phyloP scores from a whole-genome alignment of 805 yeast genomes.

The Kurtzmaniella cleridarum region DNA sequence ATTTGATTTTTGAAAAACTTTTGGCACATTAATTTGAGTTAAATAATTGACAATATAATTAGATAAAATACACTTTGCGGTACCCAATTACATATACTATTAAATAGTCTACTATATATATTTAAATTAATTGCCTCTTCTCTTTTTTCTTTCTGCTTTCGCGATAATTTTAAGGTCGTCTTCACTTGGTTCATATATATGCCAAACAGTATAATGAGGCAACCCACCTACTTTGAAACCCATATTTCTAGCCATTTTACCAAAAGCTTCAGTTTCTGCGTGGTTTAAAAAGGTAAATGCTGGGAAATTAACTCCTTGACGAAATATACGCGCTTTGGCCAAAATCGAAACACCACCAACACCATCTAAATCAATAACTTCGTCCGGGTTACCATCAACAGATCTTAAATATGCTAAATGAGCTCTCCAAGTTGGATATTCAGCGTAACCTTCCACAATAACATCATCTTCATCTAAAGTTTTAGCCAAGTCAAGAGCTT shows the following conservation, averaged over 20 bases:
- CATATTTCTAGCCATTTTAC: slow-evolving; percentile 72
- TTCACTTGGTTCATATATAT: slow-evolving; percentile 83
- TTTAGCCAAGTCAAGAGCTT: slow-evolving; percentile 63
- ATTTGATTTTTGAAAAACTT: too few species aligned
- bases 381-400: slow-evolving; percentile 52
- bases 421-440: slow-evolving; percentile 80
- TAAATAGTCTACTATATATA: not conserved
- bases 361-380: slow-evolving; percentile 72
- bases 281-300: slow-evolving; percentile 80
- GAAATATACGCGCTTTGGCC: slow-evolving; percentile 67
- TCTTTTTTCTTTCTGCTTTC: slow-evolving; percentile 58
- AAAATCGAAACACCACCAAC: slow-evolving; percentile 83
- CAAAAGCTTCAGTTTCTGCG: slow-evolving; percentile 86
- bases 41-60: too few species aligned
- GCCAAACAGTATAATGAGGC: slow-evolving; percentile 90
- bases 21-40: too few species aligned
- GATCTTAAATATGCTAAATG: slow-evolving; percentile 73
- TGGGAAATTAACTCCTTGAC: slow-evolving; percentile 79
- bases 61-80: too few species aligned
- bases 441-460: slow-evolving; percentile 84
- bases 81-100: slow-evolving; percentile 3
- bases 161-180: slow-evolving; percentile 73
- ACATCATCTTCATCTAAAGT: slow-evolving; percentile 74
- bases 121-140: slow-evolving; percentile 27
- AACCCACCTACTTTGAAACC: slow-evolving; percentile 82